Evolutionary conservation across 1,139 yeast genomes (phyloP), one percentile per base, ranked within the genome.

Genomic region (Debaryomyces sp.): DNA sequence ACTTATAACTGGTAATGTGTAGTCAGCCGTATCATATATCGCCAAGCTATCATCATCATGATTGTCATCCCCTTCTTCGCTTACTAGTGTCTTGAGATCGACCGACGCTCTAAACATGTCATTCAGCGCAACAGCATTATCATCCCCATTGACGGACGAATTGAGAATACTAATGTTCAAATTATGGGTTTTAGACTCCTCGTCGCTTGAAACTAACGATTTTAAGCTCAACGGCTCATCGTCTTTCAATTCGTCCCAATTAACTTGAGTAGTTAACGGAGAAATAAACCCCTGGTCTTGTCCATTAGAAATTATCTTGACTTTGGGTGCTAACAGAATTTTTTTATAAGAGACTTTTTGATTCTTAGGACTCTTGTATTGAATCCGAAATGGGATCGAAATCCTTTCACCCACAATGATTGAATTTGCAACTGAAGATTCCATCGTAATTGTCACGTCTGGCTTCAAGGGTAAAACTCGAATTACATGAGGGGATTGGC

Each of bases 161-260:
- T 54, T 55, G 34, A 75, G 75, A n/a, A 74, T 55, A 2, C 59
- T 52, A 2, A 76, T 52, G 33, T 56, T 57, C 35, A 76, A 50
- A 0, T 27, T 29, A 22, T 64, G 58, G 1, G 50, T 34, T 9
- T 54, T 47, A 4, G 53, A 49, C 0, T 51, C 56, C 2, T 44
- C 41, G 7, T 49, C 37, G n/a, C 26, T 50, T 5, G 54, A 57
- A 2, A 56, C 51, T 17, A 64, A 43, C 6, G 44, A 46, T 4
- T 52, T 47, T 29, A 72, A 50, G 22, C 61, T 59, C 38, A 75
- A 55, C 0, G 75, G 65, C 48, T 73, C 78, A 46, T 76, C 81
- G 51, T 76, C 81, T 52, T 76, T 76, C 45, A 68, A 55, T 6
- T 49, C 57, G 33, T 71, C 67, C 80, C 80, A 76, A 47, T 65